Base-by-base conservation (phyloP, 371 early-diverging fungal genomes). In the Mucor saturninus region DNA sequence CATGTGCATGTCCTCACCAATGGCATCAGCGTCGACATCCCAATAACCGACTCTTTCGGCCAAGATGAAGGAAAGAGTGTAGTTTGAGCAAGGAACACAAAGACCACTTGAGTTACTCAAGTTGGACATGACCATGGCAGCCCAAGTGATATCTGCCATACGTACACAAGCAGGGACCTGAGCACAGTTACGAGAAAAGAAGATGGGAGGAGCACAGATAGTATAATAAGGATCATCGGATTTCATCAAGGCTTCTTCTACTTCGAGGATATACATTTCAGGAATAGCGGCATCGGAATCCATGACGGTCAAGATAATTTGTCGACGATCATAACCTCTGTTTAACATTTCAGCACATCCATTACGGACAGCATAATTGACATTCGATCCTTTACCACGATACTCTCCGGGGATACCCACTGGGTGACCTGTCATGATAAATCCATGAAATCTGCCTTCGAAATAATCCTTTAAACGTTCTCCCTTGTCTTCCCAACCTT, bases 1-100 rank as follows among this genome's bases (percentile, higher is more conserved):
- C 93, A 92, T 93, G 74, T 93, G 93, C 87, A 93, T 84, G 70
- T 93, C 93, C 67, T 93, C 93, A 45, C 91, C 93, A 39, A 91
- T 86, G 21, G 91, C 87, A 75, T 91, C 91, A 7, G 90, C 85
- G 62, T 87, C 87, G 4, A 86, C 83, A 68, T 93, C 93, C 93
- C 93, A 93, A 57, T 85, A 91, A 38, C 85, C 85, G 21, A 93
- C 90, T 40, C 86, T 65, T 30, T 85, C 77, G 7, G 88, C 89
- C 50, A 92, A 81, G 43, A 84, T 81, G 81, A 91, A 85, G 21
- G 86, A 81, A 48, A 93, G 64, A 55, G 87, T 84, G 77, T 93
- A 93, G 4, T 86, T 89, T 3, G 90, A 89, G 67, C 93, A 91
- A 32, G 93, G 93, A 49, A 91, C 82, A 42, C 84, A 79, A 38